These are phyloP conservation scores for Metrosideros polymorpha DNA, from an alignment of 441 rosid species.

Conservation along the genomic window DNA sequence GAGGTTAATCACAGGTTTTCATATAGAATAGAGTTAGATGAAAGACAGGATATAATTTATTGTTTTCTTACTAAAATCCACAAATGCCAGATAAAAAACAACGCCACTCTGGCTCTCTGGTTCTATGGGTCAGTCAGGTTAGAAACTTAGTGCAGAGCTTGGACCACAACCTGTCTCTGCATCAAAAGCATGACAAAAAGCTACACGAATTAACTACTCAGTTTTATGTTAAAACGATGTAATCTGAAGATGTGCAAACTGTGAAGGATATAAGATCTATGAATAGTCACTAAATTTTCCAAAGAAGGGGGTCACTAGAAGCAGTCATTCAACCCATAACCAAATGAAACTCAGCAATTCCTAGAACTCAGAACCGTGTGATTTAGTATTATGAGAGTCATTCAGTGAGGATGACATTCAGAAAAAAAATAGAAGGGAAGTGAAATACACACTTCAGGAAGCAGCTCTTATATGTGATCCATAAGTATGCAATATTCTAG, in stretches of 20 bases:
- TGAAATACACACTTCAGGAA: neutral
- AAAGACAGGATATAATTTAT: conserved; percentile 7
- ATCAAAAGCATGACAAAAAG: conserved; percentile 50
- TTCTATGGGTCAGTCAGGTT: conserved; percentile 44
- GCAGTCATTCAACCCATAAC: neutral
- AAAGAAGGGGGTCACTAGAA: neutral
- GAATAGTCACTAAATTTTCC: neutral
- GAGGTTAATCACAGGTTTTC: conserved; percentile 20
- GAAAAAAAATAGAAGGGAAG: neutral
- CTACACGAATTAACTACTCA: conserved; percentile 29
- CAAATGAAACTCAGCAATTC: neutral
- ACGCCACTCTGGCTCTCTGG: conserved; percentile 35
- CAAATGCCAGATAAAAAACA: conserved; percentile 42
- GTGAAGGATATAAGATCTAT: neutral
- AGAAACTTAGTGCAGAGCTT: conserved; percentile 51
- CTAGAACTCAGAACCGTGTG: neutral
- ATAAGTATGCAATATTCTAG: neutral
- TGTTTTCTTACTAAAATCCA: conserved; percentile 33
- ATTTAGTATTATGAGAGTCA: neutral
- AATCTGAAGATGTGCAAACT: neutral
- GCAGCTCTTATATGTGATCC: neutral
- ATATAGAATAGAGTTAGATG: neutral
- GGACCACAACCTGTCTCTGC: conserved; percentile 57
- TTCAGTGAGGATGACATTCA: neutral
- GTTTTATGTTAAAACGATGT: neutral